These are phyloP conservation scores for Sambucus nigra DNA, from an alignment of 129 eudicot genomes.

Conservation along the genomic window DNA sequence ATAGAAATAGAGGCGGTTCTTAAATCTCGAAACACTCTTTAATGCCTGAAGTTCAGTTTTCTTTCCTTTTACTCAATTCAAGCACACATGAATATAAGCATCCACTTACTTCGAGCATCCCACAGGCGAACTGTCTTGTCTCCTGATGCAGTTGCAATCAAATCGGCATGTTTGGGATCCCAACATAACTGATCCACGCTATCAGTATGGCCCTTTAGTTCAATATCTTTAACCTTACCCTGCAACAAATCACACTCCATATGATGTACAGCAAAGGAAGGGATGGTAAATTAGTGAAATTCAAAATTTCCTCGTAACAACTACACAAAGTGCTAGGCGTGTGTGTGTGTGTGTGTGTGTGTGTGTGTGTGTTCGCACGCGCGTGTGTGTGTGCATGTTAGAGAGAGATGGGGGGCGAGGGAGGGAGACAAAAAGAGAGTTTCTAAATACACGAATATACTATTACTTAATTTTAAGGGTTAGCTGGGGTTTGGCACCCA, in stretches of 20 bases:
- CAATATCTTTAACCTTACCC: slow-evolving; percentile 92
- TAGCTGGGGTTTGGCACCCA: too few species aligned
- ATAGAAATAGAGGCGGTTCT: not conserved
- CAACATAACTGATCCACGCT: slow-evolving; percentile 98
- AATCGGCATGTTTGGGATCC: slow-evolving; percentile 96
- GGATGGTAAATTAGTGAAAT: not conserved
- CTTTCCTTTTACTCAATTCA: not conserved
- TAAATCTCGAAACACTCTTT: not conserved
- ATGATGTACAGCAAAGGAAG: not conserved
- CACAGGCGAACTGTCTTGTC: slow-evolving; percentile 96
- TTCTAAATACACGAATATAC: too few species aligned
- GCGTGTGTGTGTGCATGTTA: too few species aligned
- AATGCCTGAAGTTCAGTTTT: not conserved
- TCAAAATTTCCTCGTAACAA: not conserved
- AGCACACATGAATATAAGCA: slow-evolving; percentile 3
- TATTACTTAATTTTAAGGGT: too few species aligned
- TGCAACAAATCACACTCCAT: slow-evolving; percentile 25
- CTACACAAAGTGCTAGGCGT: too few species aligned
- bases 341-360: too few species aligned
- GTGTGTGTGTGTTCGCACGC: too few species aligned
- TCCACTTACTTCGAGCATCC: slow-evolving; percentile 96
- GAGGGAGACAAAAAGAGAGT: too few species aligned
- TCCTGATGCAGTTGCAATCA: slow-evolving; percentile 97
- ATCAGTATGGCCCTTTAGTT: slow-evolving; percentile 85
- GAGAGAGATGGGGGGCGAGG: too few species aligned